Evolutionary conservation across 192 early-diverging fungal species (phyloP), one percentile per base, ranked within the genome.

Genomic region (Coemansia sp.): DNA sequence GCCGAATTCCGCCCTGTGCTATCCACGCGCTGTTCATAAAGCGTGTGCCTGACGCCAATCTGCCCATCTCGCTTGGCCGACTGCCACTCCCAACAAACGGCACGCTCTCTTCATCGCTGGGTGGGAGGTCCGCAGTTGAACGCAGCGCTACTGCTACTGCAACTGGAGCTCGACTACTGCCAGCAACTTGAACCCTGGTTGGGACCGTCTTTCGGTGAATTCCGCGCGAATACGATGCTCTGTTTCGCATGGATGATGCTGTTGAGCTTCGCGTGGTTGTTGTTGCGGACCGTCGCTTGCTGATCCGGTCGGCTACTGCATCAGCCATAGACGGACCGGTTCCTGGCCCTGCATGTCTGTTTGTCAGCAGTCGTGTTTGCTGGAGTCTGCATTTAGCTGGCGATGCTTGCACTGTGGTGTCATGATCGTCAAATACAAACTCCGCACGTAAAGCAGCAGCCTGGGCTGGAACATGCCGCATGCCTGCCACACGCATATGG

Each of bases 371-470:
- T n/a, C 41, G 62, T 10, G 77, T 74, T 62, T 79, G 77, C 14
- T 14, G 67, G 10, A 50, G 37, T 32, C 19, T 58, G 1, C 45
- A 19, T 15, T 35, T 55, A 9, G 21, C n/a, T 14, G 38, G 52
- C n/a, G 10, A 32, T 39, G 25, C 32, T 4, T 35, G 65, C 4
- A 11, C 9, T 14, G 54, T 10, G 14, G 12, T 4, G 15, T 45
- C 39, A 21, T 75, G 69, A 1, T 81, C 73, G 39, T 81, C 78
- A 63, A 81, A 81, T 2, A 81, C 29, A 48, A 75, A 81, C 58
- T 75, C 70, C 2, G 65, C 58, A 10, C 14, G 41, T 12, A 5
- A n/a, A 4, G 49, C 3, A 3, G 47, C 7, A 37, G 32, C n/a
- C 24, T 21, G 7, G 2, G 7, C 54, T n/a, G 65, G 19, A 47